Evolutionary conservation across 768 basidiomycete genomes (phyloP).

Genomic region (Trametes elegans): DNA sequence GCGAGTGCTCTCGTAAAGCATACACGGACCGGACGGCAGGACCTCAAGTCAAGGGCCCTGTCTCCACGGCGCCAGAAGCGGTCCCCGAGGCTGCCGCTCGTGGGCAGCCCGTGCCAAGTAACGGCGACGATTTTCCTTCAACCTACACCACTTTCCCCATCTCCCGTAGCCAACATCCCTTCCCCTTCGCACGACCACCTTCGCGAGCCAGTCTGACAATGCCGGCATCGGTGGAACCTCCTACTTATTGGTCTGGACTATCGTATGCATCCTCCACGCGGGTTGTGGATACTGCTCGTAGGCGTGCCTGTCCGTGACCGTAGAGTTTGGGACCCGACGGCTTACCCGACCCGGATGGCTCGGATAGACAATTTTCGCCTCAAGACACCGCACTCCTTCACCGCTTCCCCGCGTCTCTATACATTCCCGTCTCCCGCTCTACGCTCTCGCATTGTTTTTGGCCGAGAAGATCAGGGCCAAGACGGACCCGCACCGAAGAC

Average conservation of each 20-base stretch:
- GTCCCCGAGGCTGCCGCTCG: neutral
- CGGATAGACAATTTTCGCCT: neutral
- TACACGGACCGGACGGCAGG: neutral
- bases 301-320: neutral
- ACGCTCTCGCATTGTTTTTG: neutral
- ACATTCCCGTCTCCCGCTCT: neutral
- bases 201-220: conserved; percentile 8
- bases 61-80: neutral
- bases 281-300: neutral
- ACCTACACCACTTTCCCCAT: conserved; percentile 2
- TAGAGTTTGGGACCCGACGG: conserved; percentile 1
- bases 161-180: neutral
- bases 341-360: conserved; percentile 5
- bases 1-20: neutral
- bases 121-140: neutral
- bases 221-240: conserved; percentile 1
- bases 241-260: neutral
- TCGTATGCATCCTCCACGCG: neutral
- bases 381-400: neutral
- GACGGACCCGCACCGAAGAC: neutral
- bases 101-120: neutral
- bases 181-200: neutral
- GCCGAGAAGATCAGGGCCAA: neutral
- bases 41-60: neutral
- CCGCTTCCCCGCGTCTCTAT: neutral